Evolutionary conservation across 345 rosid species (phyloP).

Genomic region (Laguncularia racemosa): DNA sequence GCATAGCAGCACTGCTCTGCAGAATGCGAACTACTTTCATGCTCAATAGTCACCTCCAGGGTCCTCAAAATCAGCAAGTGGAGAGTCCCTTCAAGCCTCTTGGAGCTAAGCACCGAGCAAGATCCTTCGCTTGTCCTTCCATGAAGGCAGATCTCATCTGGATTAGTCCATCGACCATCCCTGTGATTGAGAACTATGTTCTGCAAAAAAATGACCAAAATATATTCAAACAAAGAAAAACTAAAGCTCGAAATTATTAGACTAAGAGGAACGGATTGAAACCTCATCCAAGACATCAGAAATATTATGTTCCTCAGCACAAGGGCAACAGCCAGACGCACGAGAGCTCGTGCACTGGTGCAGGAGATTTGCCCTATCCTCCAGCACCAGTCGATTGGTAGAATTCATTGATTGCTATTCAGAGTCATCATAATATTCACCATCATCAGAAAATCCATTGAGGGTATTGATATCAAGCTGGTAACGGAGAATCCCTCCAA

Average conservation of each 20-base stretch:
- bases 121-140: too few relatives aligned
- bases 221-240: not conserved
- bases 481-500: conserved; percentile 66
- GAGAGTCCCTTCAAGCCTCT: too few relatives aligned
- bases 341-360: conserved; percentile 23
- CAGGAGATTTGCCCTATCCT: conserved; percentile 30
- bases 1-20: too few relatives aligned
- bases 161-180: too few relatives aligned
- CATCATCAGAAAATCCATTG: conserved; percentile 55
- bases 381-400: conserved; percentile 41
- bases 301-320: not conserved
- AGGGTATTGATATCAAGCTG: conserved; percentile 51
- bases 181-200: not conserved
- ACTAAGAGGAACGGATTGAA: conserved; percentile 4
- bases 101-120: too few relatives aligned
- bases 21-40: too few relatives aligned
- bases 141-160: too few relatives aligned
- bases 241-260: not conserved
- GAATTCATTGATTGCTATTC: conserved; percentile 63
- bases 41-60: too few relatives aligned
- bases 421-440: conserved; percentile 40
- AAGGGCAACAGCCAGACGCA: conserved; percentile 12
- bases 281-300: conserved; percentile 12
- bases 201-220: not conserved
- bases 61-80: too few relatives aligned